phyloP scores from a whole-genome alignment of 1,139 yeast genomes.

The Pichia sp. region DNA sequence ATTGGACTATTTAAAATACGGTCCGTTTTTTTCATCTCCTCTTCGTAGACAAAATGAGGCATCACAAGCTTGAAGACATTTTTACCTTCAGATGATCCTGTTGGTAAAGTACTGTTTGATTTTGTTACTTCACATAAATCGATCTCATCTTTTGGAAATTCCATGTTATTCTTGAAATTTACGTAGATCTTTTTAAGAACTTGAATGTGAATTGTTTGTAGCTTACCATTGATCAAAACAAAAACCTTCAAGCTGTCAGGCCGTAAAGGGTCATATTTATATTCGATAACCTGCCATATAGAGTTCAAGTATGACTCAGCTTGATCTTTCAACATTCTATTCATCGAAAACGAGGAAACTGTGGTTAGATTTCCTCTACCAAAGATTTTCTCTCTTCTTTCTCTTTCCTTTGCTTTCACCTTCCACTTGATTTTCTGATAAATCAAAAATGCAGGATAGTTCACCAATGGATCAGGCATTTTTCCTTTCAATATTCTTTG shows the following conservation, averaged over 20 bases:
- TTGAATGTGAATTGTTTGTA: slow-evolving; percentile 69
- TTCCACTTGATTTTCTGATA: slow-evolving; percentile 88
- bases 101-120: slow-evolving; percentile 62
- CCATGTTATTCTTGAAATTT: slow-evolving; percentile 50
- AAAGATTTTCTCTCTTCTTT: slow-evolving; percentile 70
- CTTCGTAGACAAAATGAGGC: slow-evolving; percentile 59
- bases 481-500: slow-evolving; percentile 43
- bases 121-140: slow-evolving; percentile 56
- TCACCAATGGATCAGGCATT: slow-evolving; percentile 70
- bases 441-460: slow-evolving; percentile 70
- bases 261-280: slow-evolving; percentile 49
- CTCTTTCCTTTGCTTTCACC: slow-evolving; percentile 63
- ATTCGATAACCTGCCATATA: slow-evolving; percentile 82
- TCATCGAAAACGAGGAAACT: slow-evolving; percentile 46
- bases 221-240: slow-evolving; percentile 63
- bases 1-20: slow-evolving; percentile 61
- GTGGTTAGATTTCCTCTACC: slow-evolving; percentile 56
- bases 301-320: slow-evolving; percentile 74
- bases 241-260: slow-evolving; percentile 78
- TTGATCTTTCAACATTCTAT: slow-evolving; percentile 67
- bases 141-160: slow-evolving; percentile 40
- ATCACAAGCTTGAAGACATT: slow-evolving; percentile 57
- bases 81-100: slow-evolving; percentile 52
- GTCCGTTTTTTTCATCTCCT: slow-evolving; percentile 54
- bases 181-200: slow-evolving; percentile 73